phyloP scores from a whole-genome alignment of 495 filamentous ascomycete species.

The Aspergillus mulundensis region DNA sequence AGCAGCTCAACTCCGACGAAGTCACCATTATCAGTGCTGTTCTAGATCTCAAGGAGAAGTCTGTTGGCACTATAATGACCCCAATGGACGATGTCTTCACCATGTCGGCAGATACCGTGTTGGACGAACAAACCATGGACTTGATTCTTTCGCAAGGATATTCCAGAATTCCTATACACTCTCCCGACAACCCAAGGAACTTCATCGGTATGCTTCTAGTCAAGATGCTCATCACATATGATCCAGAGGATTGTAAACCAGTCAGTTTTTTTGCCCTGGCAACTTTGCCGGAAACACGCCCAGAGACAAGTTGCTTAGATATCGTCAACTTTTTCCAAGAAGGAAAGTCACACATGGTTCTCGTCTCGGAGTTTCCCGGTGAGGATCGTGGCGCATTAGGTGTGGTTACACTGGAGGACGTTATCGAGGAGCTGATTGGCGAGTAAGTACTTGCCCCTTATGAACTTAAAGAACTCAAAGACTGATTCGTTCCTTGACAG shows the following conservation, averaged over 20 bases:
- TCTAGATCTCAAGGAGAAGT: slow-evolving; percentile 91
- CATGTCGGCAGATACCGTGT: slow-evolving; percentile 84
- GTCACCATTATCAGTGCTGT: slow-evolving; percentile 98
- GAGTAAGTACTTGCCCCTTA: slow-evolving; percentile 61
- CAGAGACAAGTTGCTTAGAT: slow-evolving; percentile 93
- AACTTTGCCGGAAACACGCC: slow-evolving; percentile 88
- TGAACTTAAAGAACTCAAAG: not conserved
- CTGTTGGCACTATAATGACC: slow-evolving; percentile 94
- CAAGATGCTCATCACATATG: slow-evolving; percentile 97
- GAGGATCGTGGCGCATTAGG: slow-evolving; percentile 85
- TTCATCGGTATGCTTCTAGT: slow-evolving; percentile 97
- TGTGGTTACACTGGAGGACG: slow-evolving; percentile 94
- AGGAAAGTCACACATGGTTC: slow-evolving; percentile 97
- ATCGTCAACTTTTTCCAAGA: slow-evolving; percentile 99
- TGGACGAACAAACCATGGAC: slow-evolving; percentile 92
- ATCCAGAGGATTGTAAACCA: slow-evolving; percentile 81
- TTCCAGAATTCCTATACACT: slow-evolving; percentile 90
- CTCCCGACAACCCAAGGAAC: slow-evolving; percentile 74
- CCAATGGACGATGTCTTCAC: slow-evolving; percentile 96
- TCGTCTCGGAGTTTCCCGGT: slow-evolving; percentile 86
- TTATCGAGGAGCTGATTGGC: slow-evolving; percentile 96
- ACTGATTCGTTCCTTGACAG: slow-evolving; percentile 30
- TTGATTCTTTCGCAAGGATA: slow-evolving; percentile 88
- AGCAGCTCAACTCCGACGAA: slow-evolving; percentile 93
- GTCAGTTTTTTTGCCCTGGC: slow-evolving; percentile 90